phyloP scores from a whole-genome alignment of 1,139 yeast genomes.

The Candida tetrigidarum region DNA sequence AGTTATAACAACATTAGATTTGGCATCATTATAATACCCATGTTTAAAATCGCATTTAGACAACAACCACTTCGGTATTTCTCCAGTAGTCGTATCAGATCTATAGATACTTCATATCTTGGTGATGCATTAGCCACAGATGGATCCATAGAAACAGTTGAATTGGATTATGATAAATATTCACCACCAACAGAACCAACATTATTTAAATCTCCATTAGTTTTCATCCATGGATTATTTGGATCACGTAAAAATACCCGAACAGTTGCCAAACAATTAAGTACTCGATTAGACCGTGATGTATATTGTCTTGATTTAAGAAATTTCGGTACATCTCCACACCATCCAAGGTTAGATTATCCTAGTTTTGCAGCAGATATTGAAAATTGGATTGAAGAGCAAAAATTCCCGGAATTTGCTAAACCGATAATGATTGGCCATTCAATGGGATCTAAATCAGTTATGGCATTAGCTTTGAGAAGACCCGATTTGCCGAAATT shows the following conservation, averaged over 20 bases:
- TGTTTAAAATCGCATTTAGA: neutral
- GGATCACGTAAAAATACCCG: conserved; percentile 84
- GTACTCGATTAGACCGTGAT: conserved; percentile 45
- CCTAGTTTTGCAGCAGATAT: conserved; percentile 87
- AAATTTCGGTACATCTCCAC: conserved; percentile 94
- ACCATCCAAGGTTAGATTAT: conserved; percentile 68
- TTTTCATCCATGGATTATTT: conserved; percentile 87
- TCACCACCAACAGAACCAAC: conserved; percentile 24
- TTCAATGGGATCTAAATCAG: conserved; percentile 97
- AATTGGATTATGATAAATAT: conserved; percentile 34
- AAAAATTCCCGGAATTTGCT: conserved; percentile 30
- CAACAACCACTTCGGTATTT: conserved; percentile 4
- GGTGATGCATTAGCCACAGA: conserved; percentile 8
- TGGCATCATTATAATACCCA: neutral
- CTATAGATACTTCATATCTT: neutral
- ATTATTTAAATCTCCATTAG: conserved; percentile 51
- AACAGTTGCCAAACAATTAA: conserved; percentile 60
- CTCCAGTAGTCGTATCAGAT: neutral
- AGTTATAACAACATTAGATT: no score
- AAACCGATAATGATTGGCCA: conserved; percentile 83
- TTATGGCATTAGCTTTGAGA: conserved; percentile 82
- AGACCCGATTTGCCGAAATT: conserved; percentile 66
- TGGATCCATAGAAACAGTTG: conserved; percentile 27
- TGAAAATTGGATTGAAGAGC: conserved; percentile 63
- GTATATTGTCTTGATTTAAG: conserved; percentile 82